Percentiles rank a stretch among this genome's conserved stretches.
phyloP scores from a whole-genome alignment of 108 stramenopile species.

The Pinguiococcus pyrenoidosus region DNA sequence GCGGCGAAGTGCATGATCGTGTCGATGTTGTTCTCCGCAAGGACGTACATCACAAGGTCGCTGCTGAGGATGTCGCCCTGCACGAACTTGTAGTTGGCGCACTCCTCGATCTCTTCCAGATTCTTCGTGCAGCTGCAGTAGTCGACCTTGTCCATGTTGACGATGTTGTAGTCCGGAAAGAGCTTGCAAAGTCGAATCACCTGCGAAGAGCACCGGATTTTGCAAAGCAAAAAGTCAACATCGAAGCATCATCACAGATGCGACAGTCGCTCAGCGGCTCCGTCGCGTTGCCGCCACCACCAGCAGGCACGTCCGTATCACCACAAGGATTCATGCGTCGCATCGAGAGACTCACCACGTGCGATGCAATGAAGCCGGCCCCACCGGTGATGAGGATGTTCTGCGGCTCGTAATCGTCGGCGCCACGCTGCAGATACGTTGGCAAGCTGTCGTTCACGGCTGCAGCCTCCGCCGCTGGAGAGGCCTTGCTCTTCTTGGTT shows the following conservation, averaged over 20 bases:
- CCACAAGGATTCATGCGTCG: no score
- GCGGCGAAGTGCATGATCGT: constrained; percentile 98
- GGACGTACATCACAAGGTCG: constrained; percentile 85
- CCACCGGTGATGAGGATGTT: constrained; percentile 91
- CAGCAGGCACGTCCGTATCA: no score
- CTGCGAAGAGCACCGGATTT: no score
- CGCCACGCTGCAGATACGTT: no score
- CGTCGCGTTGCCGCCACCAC: no score
- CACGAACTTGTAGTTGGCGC: constrained; percentile 90
- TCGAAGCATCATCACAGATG: no score
- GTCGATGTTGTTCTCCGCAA: constrained; percentile 81
- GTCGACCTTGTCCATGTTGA: constrained; percentile 88
- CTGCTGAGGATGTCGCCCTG: constrained; percentile 86
- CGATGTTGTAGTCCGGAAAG: constrained; percentile 86
- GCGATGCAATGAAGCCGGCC: constrained; percentile 71
- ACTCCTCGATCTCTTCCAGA: constrained; percentile 48
- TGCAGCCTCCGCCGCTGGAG: no score
- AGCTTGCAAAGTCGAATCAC: constrained; percentile 83
- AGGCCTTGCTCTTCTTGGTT: no score
- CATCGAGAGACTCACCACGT: no score
- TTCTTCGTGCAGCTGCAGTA: constrained; percentile 94
- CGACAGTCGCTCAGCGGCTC: no score
- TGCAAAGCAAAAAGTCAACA: no score
- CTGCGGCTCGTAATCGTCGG: constrained; percentile 50
- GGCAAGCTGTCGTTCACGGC: no score